Evolutionary conservation across 2,329 filamentous ascomycete species (phyloP).

Genomic region (Lachnellula occidentalis): DNA sequence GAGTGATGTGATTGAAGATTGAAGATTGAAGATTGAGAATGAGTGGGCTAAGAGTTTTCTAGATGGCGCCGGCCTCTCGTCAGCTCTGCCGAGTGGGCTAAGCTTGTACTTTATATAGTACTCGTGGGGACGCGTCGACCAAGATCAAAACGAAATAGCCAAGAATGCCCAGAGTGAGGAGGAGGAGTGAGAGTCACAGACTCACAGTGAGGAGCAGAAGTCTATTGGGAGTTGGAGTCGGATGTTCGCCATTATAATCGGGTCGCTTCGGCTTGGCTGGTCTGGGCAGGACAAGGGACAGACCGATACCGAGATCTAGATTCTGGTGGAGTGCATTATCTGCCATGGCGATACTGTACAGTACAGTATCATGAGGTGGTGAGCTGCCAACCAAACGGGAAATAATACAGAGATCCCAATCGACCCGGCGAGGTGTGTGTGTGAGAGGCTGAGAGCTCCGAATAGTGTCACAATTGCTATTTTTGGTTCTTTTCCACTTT

Average conservation of each 20-base stretch:
- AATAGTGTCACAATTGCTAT: too few relatives aligned
- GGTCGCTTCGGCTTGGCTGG: background rate
- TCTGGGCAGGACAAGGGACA: background rate
- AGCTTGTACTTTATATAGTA: background rate
- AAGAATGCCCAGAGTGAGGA: background rate
- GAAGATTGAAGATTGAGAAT: too few relatives aligned
- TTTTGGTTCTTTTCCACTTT: too few relatives aligned
- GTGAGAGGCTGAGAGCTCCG: too few relatives aligned
- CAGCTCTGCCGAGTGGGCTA: background rate
- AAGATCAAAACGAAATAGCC: background rate
- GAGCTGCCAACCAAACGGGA: too few relatives aligned
- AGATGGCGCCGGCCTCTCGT: background rate
- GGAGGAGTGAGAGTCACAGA: too few relatives aligned
- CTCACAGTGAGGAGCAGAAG: background rate
- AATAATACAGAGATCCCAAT: too few relatives aligned
- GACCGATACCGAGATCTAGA: background rate
- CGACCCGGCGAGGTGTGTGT: too few relatives aligned
- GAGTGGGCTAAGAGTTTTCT: too few relatives aligned
- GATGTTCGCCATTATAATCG: background rate
- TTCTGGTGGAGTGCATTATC: background rate
- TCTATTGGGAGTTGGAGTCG: background rate
- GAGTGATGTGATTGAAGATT: constrained; percentile 2
- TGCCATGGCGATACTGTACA: background rate
- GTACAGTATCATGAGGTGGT: background rate
- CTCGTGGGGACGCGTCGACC: too few relatives aligned